Conservation (phyloP, 1,284 basidiomycete genomes). For the Tetrapyrgos nigripes region DNA sequence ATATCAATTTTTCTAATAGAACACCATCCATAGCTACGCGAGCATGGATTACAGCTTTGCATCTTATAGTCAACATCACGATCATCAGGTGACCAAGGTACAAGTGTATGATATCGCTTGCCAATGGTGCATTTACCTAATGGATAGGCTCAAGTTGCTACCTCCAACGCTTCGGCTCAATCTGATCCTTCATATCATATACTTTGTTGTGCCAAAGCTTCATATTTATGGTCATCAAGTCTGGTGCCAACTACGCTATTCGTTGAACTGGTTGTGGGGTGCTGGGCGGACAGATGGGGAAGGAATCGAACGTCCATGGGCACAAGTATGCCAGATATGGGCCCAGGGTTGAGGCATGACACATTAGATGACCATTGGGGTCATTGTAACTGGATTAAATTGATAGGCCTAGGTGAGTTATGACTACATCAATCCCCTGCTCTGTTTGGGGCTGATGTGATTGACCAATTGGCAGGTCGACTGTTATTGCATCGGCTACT, state of each 20-base stretch:
- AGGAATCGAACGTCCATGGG: slow-evolving; percentile 29
- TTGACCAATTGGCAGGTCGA: not conserved
- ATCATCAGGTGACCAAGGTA: not conserved
- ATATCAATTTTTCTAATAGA: not conserved
- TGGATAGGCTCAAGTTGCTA: slow-evolving; percentile 15
- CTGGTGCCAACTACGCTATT: slow-evolving; percentile 24
- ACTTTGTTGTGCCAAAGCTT: slow-evolving; percentile 27
- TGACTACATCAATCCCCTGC: not conserved
- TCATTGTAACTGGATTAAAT: slow-evolving; percentile 32
- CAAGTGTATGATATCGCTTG: slow-evolving; percentile 12
- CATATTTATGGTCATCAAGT: slow-evolving; percentile 32
- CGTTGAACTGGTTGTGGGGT: slow-evolving; percentile 25
- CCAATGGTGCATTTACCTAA: slow-evolving; percentile 25
- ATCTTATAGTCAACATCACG: not conserved
- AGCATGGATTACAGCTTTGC: slow-evolving; percentile 3
- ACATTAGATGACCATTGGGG: slow-evolving; percentile 27
- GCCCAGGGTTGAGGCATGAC: slow-evolving; percentile 24
- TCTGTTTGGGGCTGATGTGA: not conserved
- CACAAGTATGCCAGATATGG: slow-evolving; percentile 29
- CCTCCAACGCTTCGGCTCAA: slow-evolving; percentile 12
- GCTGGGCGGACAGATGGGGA: slow-evolving; percentile 29
- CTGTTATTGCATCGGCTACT: not conserved
- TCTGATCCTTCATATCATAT: not conserved
- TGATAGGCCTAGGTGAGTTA: slow-evolving; percentile 16
- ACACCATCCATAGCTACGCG: not conserved